Evolutionary conservation across 1,284 basidiomycete species (phyloP), one percentile per base, ranked within the genome.

Genomic region (Singerocomus inundabilis): DNA sequence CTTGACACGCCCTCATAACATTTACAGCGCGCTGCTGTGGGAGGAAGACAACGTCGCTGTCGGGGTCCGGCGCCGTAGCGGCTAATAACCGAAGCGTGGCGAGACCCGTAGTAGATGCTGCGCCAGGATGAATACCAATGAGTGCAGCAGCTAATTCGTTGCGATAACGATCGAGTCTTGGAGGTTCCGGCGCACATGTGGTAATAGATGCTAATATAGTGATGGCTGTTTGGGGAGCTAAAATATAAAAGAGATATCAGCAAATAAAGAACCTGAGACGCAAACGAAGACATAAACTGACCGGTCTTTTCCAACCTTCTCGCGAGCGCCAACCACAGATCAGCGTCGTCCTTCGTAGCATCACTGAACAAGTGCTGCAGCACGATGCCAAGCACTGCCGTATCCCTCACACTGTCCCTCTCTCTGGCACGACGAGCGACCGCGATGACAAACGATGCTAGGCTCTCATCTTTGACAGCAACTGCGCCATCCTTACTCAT

Each of bases 1-100:
- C 77, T 59, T 92, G 88, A 48, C 92, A 84, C 3, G 85, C 80
- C 62, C 93, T 92, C 57, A 97, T 76, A n/a, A 96, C 78, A 65
- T 96, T 96, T 37, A 99, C 82, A 0, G 91, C 88, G 12, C 97
- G 76, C 44, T 84, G 87, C 63, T 92, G 89, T 0, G 93, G 90
- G 7, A 99, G 73, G 72, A 96, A 93, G n/a, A 88, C 76, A 1
- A 91, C 75, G 9, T 91, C 85, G 0, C 90, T 87, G 26, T 95
- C 88, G 1, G 79, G 70, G 15, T 86, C 78, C 0, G 96, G 95
- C 0, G 94, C 91, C 0, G 82, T 75, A 0, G 87, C 86, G 0
- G 79, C 77, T n/a, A 98, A 77, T 11, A 85, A 75, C 4, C 85
- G 80, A 6, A 99, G 75, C 0, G 84, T 69, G 12, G 79, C 67